phyloP scores from a whole-genome alignment of 345 rosid species.

The Melastoma malabathricum region DNA sequence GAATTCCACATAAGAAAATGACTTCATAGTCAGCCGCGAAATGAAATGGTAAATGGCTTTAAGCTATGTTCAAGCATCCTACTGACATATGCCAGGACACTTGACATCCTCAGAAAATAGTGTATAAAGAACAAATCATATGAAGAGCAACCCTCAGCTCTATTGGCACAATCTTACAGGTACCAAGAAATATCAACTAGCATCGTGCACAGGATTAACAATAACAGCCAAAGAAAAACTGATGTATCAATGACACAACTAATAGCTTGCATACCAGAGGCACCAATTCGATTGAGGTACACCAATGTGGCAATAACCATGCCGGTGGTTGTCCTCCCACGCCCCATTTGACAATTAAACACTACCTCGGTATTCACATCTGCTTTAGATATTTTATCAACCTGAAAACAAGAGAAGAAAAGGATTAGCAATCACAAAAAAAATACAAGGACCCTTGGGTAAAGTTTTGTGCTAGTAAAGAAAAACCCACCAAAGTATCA shows the following conservation, averaged over 20 bases:
- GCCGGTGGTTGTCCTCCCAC: conserved; percentile 97
- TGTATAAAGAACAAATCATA: too few species aligned
- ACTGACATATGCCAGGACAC: too few species aligned
- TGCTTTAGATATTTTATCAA: conserved; percentile 68
- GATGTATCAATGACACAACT: too few species aligned
- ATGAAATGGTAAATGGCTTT: too few species aligned
- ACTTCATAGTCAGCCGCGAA: too few species aligned
- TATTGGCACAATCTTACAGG: too few species aligned
- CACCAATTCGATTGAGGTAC: conserved; percentile 80
- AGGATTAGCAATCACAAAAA: background rate
- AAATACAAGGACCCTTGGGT: too few species aligned
- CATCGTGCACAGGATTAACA: conserved; percentile 9
- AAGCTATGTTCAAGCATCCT: too few species aligned
- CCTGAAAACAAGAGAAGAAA: conserved; percentile 31
- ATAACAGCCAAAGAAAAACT: background rate
- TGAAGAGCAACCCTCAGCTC: too few species aligned
- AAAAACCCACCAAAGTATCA: conserved; percentile 59
- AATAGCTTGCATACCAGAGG: conserved; percentile 40
- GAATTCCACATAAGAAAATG: too few species aligned
- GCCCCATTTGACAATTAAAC: conserved; percentile 99
- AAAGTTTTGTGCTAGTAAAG: background rate
- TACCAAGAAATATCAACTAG: too few species aligned
- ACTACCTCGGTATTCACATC: conserved; percentile 61
- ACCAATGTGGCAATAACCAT: conserved; percentile 95
- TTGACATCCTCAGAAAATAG: too few species aligned